Evolutionary conservation across 306 rosid genomes (phyloP).

Genomic region (Vigna reflexopilosa): DNA sequence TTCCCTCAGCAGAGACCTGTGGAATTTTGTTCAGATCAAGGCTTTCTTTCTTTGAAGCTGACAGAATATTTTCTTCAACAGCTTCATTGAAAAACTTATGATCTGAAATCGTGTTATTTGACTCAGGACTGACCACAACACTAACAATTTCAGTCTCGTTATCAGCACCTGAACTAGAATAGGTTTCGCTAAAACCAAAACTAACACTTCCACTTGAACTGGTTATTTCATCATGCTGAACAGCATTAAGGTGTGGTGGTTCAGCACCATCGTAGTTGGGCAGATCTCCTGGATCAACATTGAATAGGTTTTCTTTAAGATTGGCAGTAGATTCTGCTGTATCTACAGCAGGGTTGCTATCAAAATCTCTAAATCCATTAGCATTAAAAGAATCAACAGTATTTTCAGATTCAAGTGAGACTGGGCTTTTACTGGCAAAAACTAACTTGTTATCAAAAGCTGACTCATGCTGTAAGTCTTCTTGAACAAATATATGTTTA

Average conservation of each 20-base stretch:
- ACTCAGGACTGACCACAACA: slow-evolving; percentile 47
- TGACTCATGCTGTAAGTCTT: slow-evolving; percentile 52
- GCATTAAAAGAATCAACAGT: slow-evolving; percentile 55
- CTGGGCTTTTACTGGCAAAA: slow-evolving; percentile 45
- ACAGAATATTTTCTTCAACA: slow-evolving; percentile 47
- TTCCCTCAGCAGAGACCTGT: slow-evolving; percentile 55
- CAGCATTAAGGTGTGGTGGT: slow-evolving; percentile 48
- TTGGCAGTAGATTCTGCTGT: slow-evolving; percentile 56
- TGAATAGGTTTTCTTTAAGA: slow-evolving; percentile 52
- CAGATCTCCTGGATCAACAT: slow-evolving; percentile 52
- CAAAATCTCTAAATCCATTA: slow-evolving; percentile 61
- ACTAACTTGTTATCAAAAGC: slow-evolving; percentile 53
- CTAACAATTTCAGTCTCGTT: slow-evolving; percentile 48
- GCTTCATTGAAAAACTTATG: slow-evolving; percentile 47
- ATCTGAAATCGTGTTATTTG: slow-evolving; percentile 52
- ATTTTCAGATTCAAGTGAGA: slow-evolving; percentile 56
- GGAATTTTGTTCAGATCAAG: slow-evolving; percentile 48
- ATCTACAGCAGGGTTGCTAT: slow-evolving; percentile 50
- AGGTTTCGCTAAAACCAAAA: slow-evolving; percentile 42
- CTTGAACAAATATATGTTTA: slow-evolving; percentile 54
- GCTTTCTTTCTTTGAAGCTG: slow-evolving; percentile 54
- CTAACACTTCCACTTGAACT: slow-evolving; percentile 48
- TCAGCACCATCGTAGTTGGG: slow-evolving; percentile 50
- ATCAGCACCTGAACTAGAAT: slow-evolving; percentile 46
- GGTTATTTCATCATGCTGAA: slow-evolving; percentile 57